These are phyloP conservation scores for Pseudofabraea citricarpa DNA, from an alignment of 2,329 filamentous ascomycete genomes.

Conservation along the genomic window DNA sequence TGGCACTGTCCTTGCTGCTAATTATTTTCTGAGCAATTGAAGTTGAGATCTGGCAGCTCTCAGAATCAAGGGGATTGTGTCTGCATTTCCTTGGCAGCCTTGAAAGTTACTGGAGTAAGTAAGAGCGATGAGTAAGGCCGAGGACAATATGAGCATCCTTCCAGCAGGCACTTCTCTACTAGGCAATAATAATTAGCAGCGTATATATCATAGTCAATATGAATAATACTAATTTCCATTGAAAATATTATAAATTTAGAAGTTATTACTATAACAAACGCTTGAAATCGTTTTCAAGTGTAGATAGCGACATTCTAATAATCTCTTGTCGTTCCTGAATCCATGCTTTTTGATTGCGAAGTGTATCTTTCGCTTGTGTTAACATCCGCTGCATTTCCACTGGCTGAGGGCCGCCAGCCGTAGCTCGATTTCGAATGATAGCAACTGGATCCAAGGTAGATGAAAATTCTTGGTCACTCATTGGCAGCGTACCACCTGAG, in stretches of 20 bases:
- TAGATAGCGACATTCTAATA: neutral
- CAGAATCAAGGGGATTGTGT: too few relatives aligned
- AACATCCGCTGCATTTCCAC: constrained; percentile 3
- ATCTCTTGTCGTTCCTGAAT: neutral
- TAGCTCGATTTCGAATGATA: constrained; percentile 1
- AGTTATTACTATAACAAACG: neutral
- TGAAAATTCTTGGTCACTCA: constrained; percentile 2
- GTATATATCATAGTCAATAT: too few relatives aligned
- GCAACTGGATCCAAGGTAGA: constrained; percentile 4
- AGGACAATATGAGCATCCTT: too few relatives aligned
- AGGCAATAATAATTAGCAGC: too few relatives aligned
- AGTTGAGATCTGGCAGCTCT: too few relatives aligned
- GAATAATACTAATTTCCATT: neutral
- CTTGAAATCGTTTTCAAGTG: neutral
- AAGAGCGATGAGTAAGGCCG: too few relatives aligned
- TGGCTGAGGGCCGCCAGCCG: constrained; percentile 4
- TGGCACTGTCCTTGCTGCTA: constrained; percentile 29
- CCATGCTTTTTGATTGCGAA: neutral
- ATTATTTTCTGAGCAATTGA: constrained; percentile 33
- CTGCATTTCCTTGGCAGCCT: too few relatives aligned
- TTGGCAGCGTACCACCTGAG: constrained; percentile 3
- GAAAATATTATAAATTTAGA: neutral
- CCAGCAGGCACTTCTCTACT: too few relatives aligned
- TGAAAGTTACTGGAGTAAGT: too few relatives aligned
- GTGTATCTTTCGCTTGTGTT: neutral